phyloP scores from a whole-genome alignment of 2,329 filamentous ascomycete genomes.

The Penicillium sp. region DNA sequence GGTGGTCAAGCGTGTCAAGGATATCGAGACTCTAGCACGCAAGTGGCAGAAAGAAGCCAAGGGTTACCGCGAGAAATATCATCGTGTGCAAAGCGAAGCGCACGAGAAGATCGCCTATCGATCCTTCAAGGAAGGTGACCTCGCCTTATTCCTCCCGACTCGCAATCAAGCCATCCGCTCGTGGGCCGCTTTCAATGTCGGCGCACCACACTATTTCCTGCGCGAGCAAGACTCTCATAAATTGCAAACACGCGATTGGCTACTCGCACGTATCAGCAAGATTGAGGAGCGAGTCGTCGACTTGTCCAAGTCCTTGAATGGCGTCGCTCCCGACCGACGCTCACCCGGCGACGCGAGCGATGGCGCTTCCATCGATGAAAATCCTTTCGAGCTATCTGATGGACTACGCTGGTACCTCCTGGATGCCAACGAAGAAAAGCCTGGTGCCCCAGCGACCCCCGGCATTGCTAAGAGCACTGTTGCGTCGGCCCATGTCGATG shows the following conservation, averaged over 20 bases:
- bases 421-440: constrained; percentile 90
- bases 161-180: constrained; percentile 91
- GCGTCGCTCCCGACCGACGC: constrained; percentile 53
- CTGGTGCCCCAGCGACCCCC: constrained; percentile 86
- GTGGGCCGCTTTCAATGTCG: constrained; percentile 98
- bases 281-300: constrained; percentile 94
- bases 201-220: constrained; percentile 94
- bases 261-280: constrained; percentile 89
- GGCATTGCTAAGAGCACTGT: constrained; percentile 91
- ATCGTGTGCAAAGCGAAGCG: constrained; percentile 76
- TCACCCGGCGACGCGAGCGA: constrained; percentile 55
- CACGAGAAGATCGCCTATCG: constrained; percentile 96
- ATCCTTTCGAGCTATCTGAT: constrained; percentile 94
- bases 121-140: constrained; percentile 93
- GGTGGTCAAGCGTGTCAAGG: constrained; percentile 84
- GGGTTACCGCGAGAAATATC: constrained; percentile 83
- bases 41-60: constrained; percentile 91
- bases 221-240: constrained; percentile 89
- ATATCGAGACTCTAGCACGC: constrained; percentile 87
- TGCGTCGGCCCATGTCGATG: constrained; percentile 82
- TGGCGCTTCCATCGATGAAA: constrained; percentile 71
- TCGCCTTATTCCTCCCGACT: constrained; percentile 91
- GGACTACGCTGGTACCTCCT: constrained; percentile 95
- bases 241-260: constrained; percentile 83
- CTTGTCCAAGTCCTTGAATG: constrained; percentile 74